Evolutionary conservation across 2,329 filamentous ascomycete genomes (phyloP), one percentile per base, ranked within the genome.

Genomic region (Colletotrichum sp.): DNA sequence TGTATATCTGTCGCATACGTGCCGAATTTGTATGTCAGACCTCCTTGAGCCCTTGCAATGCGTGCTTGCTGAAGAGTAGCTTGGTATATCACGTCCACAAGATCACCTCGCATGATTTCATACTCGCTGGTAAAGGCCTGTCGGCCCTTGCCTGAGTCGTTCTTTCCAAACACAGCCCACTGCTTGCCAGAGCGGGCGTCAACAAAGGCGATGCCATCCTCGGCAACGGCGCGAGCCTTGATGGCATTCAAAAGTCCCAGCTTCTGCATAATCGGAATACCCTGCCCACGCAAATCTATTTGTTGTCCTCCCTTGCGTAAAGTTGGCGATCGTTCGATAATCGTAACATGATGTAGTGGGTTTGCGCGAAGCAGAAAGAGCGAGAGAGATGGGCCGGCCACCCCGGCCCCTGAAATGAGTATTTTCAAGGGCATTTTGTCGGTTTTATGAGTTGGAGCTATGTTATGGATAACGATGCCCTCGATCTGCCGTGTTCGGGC

Each of bases 71-170:
- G 77, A 13, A 80, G 79, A 1, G 78, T 79, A 2, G 81, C 79
- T 30, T 82, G 82, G 28, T 88, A 84, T 0, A 92, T 71, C 2
- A 91, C 78, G 3, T 78, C 79, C 15, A 86, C 87, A 36, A 92
- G 77, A 69, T 91, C 88, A 0, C 88, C 89, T 12, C 90, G 83
- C 85, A 92, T 87, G 67, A 92, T 90, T 81, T 91, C 90, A 55
- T 86, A 87, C 22, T 91, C 89, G 1, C 83, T 85, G 0, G 88
- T 88, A 34, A 90, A 83, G n/a, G 80, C 82, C 59, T 85, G 34
- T 24, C 71, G 55, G 15, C 82, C 81, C 39, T 84, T 77, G 2
- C 83, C 85, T 0, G 84, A 81, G 44, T 81, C 80, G 34, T 86
- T 87, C 2, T 81, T 83, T 3, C 83, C 81, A 63, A 89, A 84